These are phyloP conservation scores for Exophiala xenobiotica DNA, from an alignment of 2,329 filamentous ascomycete genomes.

Conservation along the genomic window DNA sequence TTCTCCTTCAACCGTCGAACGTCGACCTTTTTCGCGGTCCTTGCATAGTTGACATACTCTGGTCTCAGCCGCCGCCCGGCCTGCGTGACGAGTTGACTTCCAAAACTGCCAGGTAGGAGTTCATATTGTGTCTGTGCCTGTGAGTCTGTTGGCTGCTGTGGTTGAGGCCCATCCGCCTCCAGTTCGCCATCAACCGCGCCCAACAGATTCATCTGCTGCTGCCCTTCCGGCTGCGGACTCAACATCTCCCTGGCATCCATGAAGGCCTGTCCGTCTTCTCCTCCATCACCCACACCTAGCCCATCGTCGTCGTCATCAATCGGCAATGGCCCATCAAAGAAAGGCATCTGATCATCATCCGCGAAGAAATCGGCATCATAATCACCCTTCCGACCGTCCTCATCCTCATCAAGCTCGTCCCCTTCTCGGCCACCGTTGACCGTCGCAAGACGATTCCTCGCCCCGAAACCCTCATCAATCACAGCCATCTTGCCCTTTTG, in stretches of 20 bases:
- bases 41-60: constrained; percentile 65
- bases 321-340: constrained; percentile 46
- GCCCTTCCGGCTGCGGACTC: constrained; percentile 38
- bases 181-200: constrained; percentile 5
- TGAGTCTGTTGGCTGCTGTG: too few relatives aligned
- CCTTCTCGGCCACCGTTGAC: constrained; percentile 33
- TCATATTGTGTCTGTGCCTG: too few relatives aligned
- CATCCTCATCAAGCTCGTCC: constrained; percentile 33
- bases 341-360: constrained; percentile 60
- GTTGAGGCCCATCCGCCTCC: constrained; percentile 16
- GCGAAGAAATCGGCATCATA: constrained; percentile 96
- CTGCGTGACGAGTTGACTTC: constrained; percentile 62
- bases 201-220: constrained; percentile 19
- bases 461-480: constrained; percentile 96
- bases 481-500: constrained; percentile 67
- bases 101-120: constrained; percentile 56
- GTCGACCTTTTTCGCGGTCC: constrained; percentile 67
- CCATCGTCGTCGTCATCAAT: constrained; percentile 48
- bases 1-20: constrained; percentile 64
- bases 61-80: constrained; percentile 57
- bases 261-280: constrained; percentile 39
- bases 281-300: constrained; percentile 9
- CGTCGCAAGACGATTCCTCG: constrained; percentile 57
- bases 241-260: constrained; percentile 51
- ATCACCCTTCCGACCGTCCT: constrained; percentile 62